Base-by-base conservation (phyloP, 179 eudicot genomes). In the Heliamphora pulchella region DNA sequence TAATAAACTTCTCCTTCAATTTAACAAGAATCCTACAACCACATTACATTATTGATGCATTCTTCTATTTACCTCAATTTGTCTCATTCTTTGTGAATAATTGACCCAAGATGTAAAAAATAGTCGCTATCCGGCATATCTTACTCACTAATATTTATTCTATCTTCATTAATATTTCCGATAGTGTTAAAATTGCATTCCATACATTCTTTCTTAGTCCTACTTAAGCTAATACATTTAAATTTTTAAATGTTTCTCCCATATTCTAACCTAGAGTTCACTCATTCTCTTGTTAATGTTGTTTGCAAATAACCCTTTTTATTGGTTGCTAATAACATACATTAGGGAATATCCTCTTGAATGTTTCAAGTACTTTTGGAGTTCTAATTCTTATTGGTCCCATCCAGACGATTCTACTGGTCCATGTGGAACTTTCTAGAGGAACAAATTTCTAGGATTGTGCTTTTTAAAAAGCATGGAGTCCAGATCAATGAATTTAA, bases 11-110 rank as follows among this genome's bases (percentile, higher is more conserved):
- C 41, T 48, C 14, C 41, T 71, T 71, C 41, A 71, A 4, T 41
- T 48, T 17, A 18, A 71, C 75, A 71, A 0, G 58, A n/a, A 50
- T 71, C 57, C 41, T 71, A 71, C 41, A 71, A 71, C n/a, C 39
- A n/a, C 14, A 18, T 48, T n/a, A n/a, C 14, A 8, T 18, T 11
- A 22, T 71, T 71, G 55, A 48, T 71, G 75, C 58, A 71, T 2
- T 71, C 58, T 11, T 46, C 43, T 58, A 47, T 50, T 39, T 13
- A 44, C 57, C 57, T 39, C 39, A 47, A 48, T n/a, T n/a, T 17
- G 11, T 71, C 31, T 71, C 41, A 18, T 48, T 48, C 57, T 71
- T 44, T 47, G 31, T 53, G 31, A 8, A 3, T 71, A n/a, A 18
- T 71, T 14, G 20, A 54, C 62, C 22, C 13, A 53, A 39, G 20